Evolutionary conservation across 495 filamentous ascomycete species (phyloP).

Genomic region (Jackrogersella minutella): DNA sequence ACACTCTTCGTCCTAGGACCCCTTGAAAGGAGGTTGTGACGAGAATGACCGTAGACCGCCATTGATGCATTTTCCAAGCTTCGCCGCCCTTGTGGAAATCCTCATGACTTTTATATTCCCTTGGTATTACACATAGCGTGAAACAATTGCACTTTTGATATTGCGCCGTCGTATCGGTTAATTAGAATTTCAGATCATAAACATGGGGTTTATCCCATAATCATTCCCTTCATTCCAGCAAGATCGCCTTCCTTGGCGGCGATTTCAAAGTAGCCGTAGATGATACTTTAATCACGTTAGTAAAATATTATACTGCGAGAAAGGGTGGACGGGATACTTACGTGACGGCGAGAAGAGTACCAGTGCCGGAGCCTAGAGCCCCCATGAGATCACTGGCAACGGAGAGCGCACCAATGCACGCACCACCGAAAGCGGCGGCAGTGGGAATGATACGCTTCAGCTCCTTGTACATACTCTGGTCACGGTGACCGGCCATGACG

Average conservation of each 20-base stretch:
- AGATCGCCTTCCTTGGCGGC: conserved; percentile 98
- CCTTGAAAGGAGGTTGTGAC: neutral
- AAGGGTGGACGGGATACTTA: conserved; percentile 64
- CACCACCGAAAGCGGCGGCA: conserved; percentile 97
- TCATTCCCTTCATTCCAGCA: conserved; percentile 88
- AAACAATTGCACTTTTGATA: conserved; percentile 37
- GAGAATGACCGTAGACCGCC: conserved; percentile 38
- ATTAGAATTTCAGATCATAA: conserved; percentile 15
- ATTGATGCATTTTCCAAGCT: conserved; percentile 45
- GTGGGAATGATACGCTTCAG: conserved; percentile 99
- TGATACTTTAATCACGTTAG: conserved; percentile 70
- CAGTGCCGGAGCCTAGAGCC: conserved; percentile 94
- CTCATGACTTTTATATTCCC: conserved; percentile 41
- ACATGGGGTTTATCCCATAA: conserved; percentile 63
- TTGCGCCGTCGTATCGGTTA: conserved; percentile 32
- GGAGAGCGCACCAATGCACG: conserved; percentile 97
- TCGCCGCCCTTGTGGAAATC: conserved; percentile 42
- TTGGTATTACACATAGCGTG: conserved; percentile 45
- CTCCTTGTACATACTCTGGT: conserved; percentile 99
- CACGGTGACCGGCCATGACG: conserved; percentile 98
- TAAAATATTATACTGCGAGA: neutral
- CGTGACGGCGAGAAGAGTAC: conserved; percentile 98
- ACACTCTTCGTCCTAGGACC: conserved; percentile 29
- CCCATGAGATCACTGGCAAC: conserved; percentile 95
- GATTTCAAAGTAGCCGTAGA: conserved; percentile 99